These are phyloP conservation scores for Caloboletus firmus DNA, from an alignment of 1,284 basidiomycete genomes.

Conservation along the genomic window DNA sequence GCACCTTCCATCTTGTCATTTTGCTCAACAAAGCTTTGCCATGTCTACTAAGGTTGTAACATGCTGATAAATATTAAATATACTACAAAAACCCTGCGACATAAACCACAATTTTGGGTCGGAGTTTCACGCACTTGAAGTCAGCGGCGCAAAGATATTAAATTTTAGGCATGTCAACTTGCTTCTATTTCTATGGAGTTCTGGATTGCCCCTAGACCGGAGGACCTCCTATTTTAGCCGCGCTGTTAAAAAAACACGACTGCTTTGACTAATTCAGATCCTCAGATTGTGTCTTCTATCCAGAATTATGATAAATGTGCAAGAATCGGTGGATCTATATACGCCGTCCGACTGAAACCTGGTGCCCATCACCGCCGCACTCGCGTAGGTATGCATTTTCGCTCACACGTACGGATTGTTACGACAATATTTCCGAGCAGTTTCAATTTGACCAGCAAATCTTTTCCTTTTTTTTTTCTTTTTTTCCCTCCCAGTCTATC, in stretches of 20 bases:
- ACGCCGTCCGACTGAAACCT: not conserved
- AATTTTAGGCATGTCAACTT: too few species aligned
- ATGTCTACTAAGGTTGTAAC: too few species aligned
- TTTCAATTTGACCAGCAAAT: conserved; percentile 1
- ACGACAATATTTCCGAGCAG: conserved; percentile 16
- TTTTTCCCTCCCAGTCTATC: not conserved
- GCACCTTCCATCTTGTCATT: not conserved
- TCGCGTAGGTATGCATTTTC: not conserved
- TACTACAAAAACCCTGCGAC: too few species aligned
- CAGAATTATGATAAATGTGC: too few species aligned
- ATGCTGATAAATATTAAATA: too few species aligned
- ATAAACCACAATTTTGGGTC: too few species aligned
- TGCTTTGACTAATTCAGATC: not conserved
- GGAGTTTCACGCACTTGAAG: not conserved
- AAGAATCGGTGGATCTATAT: conserved; percentile 1
- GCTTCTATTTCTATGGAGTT: too few species aligned
- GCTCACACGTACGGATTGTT: conserved; percentile 10
- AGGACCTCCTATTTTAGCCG: conserved; percentile 1
- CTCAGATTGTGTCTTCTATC: too few species aligned
- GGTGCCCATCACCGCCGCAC: not conserved
- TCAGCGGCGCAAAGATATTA: not conserved
- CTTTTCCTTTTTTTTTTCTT: not conserved
- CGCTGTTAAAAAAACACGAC: too few species aligned
- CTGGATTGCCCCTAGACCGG: not conserved
- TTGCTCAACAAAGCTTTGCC: too few species aligned